Base-by-base conservation (phyloP, 805 yeast genomes). In the Pichia exigua region DNA sequence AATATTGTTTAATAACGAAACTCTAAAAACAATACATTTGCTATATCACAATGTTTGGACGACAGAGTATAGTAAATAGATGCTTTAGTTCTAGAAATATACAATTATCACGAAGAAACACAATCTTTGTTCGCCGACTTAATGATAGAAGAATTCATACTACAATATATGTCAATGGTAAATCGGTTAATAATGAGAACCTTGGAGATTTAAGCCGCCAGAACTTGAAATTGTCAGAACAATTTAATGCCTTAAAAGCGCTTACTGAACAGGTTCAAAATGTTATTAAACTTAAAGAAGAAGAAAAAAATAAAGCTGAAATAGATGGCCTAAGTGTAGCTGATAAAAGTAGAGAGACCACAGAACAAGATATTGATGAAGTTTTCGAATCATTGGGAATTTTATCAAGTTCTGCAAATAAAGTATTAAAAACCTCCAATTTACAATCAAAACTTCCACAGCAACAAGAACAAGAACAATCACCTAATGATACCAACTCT, bases 261-360 rank as follows among this genome's bases (percentile, higher is more conserved):
- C 56, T 68, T 60, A 58, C 74, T 56, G 21, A 59, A 65, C 40
- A 57, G 42, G 53, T 65, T 46, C 58, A 65, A 61, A 46, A 52
- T 46, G 39, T 53, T 41, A 56, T 60, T 28, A 62, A 55, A 52
- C 52, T 49, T 13, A 61, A 52, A 46, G 52, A 58, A 46, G 62
- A 59, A 51, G 55, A 52, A n/a, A 30, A 18, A 13, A 56, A 56
- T 22, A 58, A 52, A 27, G 44, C 54, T 17, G 65, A 64, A n/a
- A 45, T 64, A 1, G 51, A 7, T 7, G 17, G 21, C 17, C 2
- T 21, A 8, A 12, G 27, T 28, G 17, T 17, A 32, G 26, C 48
- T 15, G 43, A 59, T 5, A 54, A 60, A 27, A 60, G 59, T 41
- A 50, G 55, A 30, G 57, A 52, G 7, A 49, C 55, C 3, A 49